These are phyloP conservation scores for Lanmaoa pseudosensibilis DNA, from an alignment of 768 basidiomycete species.

Conservation along the genomic window DNA sequence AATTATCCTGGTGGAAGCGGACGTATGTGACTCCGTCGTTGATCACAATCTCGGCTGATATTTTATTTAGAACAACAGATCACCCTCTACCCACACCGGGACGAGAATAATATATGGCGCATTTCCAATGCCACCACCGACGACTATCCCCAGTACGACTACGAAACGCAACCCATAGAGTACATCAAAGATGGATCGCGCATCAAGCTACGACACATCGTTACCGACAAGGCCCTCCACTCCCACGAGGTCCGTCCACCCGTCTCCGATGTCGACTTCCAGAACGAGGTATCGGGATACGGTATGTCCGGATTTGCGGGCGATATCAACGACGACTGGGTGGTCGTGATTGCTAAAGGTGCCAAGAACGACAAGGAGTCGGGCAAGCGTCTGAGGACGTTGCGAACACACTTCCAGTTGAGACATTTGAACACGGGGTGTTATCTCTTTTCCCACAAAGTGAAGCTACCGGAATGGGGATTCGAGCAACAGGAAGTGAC, in stretches of 20 bases:
- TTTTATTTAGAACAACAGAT: conserved; percentile 84
- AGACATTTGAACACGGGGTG: conserved; percentile 87
- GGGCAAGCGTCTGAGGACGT: conserved; percentile 67
- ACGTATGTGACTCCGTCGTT: conserved; percentile 52
- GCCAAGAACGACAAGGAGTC: conserved; percentile 66
- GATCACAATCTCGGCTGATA: background rate
- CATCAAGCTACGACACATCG: conserved; percentile 78
- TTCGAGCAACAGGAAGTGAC: conserved; percentile 99
- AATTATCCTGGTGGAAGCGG: conserved; percentile 87
- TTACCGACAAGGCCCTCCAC: conserved; percentile 86
- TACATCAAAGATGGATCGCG: conserved; percentile 66
- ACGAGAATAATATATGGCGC: conserved; percentile 92
- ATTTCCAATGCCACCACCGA: conserved; percentile 72
- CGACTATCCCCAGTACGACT: conserved; percentile 45
- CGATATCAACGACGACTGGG: conserved; percentile 92
- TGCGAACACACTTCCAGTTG: conserved; percentile 80
- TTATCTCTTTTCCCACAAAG: conserved; percentile 97
- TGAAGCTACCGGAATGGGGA: conserved; percentile 97
- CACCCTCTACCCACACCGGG: conserved; percentile 98
- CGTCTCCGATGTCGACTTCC: conserved; percentile 97
- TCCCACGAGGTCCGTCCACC: conserved; percentile 95
- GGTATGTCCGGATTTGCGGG: conserved; percentile 84
- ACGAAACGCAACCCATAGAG: conserved; percentile 51
- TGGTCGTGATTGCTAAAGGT: conserved; percentile 79
- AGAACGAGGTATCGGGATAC: conserved; percentile 96